Percentiles rank a stretch among this genome's conserved stretches.
Conservation (phyloP, 352 stramenopile genomes). For the Phytophthora tentaculata region DNA sequence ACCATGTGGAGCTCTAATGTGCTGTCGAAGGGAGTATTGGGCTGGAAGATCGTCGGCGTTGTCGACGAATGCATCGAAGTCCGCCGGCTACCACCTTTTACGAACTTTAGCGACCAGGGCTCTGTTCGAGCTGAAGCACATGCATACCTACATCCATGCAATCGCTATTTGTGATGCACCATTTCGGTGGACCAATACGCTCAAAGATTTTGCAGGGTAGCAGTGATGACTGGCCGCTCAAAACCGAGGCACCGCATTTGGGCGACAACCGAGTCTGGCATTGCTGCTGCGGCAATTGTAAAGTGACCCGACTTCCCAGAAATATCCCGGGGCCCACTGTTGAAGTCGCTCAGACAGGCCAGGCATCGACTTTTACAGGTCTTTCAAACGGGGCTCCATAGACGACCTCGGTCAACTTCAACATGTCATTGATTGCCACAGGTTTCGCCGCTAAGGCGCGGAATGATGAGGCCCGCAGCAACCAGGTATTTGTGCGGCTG, state of each 20-base stretch:
- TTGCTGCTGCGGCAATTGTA: constrained; percentile 8
- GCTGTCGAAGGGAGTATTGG: constrained; percentile 9
- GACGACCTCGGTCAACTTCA: constrained; percentile 10
- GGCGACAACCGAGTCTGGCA: constrained; percentile 34
- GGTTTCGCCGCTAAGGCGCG: constrained; percentile 27
- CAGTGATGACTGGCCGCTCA: constrained; percentile 29
- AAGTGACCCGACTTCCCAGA: constrained; percentile 7
- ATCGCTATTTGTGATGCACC: background rate
- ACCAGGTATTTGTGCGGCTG: constrained; percentile 19
- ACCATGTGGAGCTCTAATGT: background rate
- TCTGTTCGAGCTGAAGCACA: constrained; percentile 25
- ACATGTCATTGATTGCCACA: constrained; percentile 22
- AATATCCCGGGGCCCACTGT: constrained; percentile 22
- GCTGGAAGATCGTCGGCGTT: background rate
- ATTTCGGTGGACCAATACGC: constrained; percentile 26
- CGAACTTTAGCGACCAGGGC: constrained; percentile 10
- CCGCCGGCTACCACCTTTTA: background rate
- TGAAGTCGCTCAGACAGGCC: constrained; percentile 12
- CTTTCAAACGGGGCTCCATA: background rate
- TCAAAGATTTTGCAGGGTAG: constrained; percentile 2
- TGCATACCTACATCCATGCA: background rate
- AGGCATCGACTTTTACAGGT: constrained; percentile 13
- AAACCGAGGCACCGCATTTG: constrained; percentile 17
- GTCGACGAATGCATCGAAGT: constrained; percentile 19
- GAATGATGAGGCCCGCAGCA: constrained; percentile 20